These are phyloP conservation scores for Nemania sp. DNA, from an alignment of 2,329 filamentous ascomycete genomes.

Conservation along the genomic window DNA sequence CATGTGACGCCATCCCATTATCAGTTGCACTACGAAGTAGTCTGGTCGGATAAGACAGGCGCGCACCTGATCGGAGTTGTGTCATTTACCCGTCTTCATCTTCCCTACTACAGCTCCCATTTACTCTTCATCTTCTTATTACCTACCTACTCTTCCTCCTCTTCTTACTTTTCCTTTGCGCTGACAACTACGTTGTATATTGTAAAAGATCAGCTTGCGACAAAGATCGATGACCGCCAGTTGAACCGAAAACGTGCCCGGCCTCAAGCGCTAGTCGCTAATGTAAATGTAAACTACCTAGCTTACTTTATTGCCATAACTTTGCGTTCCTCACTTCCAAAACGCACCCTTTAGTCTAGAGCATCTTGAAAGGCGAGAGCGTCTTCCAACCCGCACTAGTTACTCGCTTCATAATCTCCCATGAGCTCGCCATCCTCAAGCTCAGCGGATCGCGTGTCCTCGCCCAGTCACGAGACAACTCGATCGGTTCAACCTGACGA, in stretches of 20 bases:
- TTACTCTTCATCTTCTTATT: too few relatives aligned
- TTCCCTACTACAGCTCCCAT: not conserved
- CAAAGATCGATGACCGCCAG: not conserved
- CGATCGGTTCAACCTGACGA: conserved; percentile 22
- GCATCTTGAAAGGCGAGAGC: not conserved
- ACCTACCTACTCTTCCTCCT: not conserved
- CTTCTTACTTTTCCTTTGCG: not conserved
- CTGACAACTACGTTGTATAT: not conserved
- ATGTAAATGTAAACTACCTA: not conserved
- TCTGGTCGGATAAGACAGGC: too few relatives aligned
- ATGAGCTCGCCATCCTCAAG: conserved; percentile 47
- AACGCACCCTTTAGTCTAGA: not conserved
- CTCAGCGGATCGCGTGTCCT: conserved; percentile 31
- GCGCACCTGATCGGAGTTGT: not conserved
- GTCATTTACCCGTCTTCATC: not conserved
- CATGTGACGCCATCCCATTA: conserved; percentile 14
- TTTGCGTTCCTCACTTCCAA: not conserved
- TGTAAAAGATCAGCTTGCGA: not conserved
- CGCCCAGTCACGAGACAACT: conserved; percentile 34
- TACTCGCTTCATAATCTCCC: conserved; percentile 4
- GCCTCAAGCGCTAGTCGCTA: not conserved
- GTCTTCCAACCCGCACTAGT: not conserved
- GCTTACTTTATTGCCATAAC: not conserved
- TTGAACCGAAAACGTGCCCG: not conserved
- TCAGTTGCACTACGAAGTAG: not conserved